Base-by-base conservation (phyloP, 2,329 filamentous ascomycete genomes). In the Zymoseptoria pseudotritici region DNA sequence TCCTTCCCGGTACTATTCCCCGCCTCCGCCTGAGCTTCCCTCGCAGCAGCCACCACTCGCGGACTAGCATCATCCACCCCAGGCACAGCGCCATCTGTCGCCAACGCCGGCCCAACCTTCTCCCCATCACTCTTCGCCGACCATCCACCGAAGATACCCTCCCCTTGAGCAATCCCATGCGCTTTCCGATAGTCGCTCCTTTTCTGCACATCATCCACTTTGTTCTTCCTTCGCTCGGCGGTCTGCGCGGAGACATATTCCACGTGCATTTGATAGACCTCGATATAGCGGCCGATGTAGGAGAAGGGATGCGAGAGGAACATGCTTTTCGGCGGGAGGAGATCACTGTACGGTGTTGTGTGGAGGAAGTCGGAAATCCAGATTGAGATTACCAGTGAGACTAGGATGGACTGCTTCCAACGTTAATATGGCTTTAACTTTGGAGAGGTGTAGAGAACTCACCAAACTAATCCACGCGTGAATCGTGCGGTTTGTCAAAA, bases 391-490 rank as follows among this genome's bases (percentile, higher is more conserved):
- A 88, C 89, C 24, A 96, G 83, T 57, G 81, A 78, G 26, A 86
- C 73, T 31, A 95, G 81, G 20, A 89, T 88, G 68, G 86, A 82
- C 83, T 86, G 59, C 6, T 4, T 4, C 22, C 4, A 24, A 24
- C 22, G 22, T 24, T n/a, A n/a, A n/a, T n/a, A n/a, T n/a, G n/a
- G n/a, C n/a, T n/a, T n/a, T n/a, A n/a, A n/a, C n/a, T n/a, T n/a
- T n/a, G n/a, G n/a, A n/a, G n/a, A n/a, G n/a, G n/a, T n/a, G n/a
- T n/a, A n/a, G n/a, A n/a, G n/a, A n/a, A n/a, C 22, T 61, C 80
- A 96, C 91, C 79, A 97, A 81, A 2, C 90, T 89, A 72, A 99
- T 92, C 74, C 83, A 88, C 26, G 90, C 75, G 75, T 99, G 93
- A 59, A 97, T 83, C 58, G 78, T 77, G 61, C 83, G 83, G 73